phyloP scores from a whole-genome alignment of 2,329 filamentous ascomycete genomes.

The Calonectria crousiana region DNA sequence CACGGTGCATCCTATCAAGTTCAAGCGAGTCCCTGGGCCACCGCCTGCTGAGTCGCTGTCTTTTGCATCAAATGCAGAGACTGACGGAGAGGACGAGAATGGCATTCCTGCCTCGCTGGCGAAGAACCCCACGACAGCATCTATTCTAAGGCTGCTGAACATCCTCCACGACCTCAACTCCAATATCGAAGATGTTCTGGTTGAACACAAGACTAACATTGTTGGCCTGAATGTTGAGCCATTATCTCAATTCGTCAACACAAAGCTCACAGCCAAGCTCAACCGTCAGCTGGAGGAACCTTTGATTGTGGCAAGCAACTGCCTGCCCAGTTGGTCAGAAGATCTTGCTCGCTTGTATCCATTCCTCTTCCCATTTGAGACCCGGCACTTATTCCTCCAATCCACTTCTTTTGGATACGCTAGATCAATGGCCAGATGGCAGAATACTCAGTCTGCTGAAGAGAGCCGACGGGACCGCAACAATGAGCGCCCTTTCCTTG shows the following conservation, averaged over 20 bases:
- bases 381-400: conserved; percentile 94
- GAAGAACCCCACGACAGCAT: conserved; percentile 86
- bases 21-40: conserved; percentile 86
- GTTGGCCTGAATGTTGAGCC: conserved; percentile 83
- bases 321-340: conserved; percentile 94
- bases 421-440: conserved; percentile 97
- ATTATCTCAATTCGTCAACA: conserved; percentile 95
- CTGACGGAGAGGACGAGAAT: conserved; percentile 64
- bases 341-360: conserved; percentile 94
- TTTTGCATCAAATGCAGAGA: conserved; percentile 63
- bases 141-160: conserved; percentile 88
- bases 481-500: conserved; percentile 92
- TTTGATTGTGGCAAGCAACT: conserved; percentile 96
- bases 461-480: conserved; percentile 86
- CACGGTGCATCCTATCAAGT: conserved; percentile 90
- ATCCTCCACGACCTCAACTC: conserved; percentile 94
- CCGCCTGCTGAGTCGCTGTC: conserved; percentile 79
- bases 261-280: conserved; percentile 96
- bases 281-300: conserved; percentile 98
- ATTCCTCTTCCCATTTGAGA: conserved; percentile 98
- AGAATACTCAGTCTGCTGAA: conserved; percentile 86
- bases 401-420: conserved; percentile 99
- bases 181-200: conserved; percentile 90
- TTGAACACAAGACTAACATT: conserved; percentile 76
- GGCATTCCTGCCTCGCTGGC: conserved; percentile 83